These are phyloP conservation scores for Dictyostelium intermedium DNA, from an alignment of 78 protist genomes.

Conservation along the genomic window DNA sequence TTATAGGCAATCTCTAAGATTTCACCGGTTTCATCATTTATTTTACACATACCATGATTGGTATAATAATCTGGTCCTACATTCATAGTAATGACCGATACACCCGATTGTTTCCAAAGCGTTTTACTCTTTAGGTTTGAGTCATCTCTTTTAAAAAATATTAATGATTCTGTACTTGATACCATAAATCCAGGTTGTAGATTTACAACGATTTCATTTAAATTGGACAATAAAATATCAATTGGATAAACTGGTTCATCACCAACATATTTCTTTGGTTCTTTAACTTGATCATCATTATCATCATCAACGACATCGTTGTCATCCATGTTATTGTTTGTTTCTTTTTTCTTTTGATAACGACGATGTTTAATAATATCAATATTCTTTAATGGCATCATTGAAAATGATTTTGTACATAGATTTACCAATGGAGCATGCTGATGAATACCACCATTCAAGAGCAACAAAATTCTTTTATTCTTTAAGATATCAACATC, in stretches of 20 bases:
- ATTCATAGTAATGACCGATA: constrained; percentile 23
- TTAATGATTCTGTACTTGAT: constrained; percentile 29
- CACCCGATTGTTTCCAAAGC: constrained; percentile 15
- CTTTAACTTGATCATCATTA: not conserved
- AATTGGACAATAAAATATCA: constrained; percentile 38
- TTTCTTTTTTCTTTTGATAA: not conserved
- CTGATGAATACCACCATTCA: constrained; percentile 65
- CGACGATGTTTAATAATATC: not conserved
- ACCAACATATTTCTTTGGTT: not conserved
- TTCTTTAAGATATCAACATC: constrained; percentile 43
- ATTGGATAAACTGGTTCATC: constrained; percentile 43
- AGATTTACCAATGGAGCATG: constrained; percentile 55
- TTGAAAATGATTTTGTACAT: constrained; percentile 47
- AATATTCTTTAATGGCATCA: not conserved
- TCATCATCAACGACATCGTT: too few species aligned
- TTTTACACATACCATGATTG: constrained; percentile 47
- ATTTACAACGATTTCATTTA: not conserved
- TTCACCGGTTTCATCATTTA: not conserved
- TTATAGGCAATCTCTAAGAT: constrained; percentile 1
- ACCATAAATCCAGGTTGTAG: constrained; percentile 24
- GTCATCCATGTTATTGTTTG: not conserved
- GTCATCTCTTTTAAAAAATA: constrained; percentile 8
- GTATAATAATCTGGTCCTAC: not conserved
- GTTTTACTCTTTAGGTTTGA: not conserved
- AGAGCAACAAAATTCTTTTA: constrained; percentile 28